These are phyloP conservation scores for Trametes cingulata DNA, from an alignment of 768 basidiomycete genomes.

Conservation along the genomic window DNA sequence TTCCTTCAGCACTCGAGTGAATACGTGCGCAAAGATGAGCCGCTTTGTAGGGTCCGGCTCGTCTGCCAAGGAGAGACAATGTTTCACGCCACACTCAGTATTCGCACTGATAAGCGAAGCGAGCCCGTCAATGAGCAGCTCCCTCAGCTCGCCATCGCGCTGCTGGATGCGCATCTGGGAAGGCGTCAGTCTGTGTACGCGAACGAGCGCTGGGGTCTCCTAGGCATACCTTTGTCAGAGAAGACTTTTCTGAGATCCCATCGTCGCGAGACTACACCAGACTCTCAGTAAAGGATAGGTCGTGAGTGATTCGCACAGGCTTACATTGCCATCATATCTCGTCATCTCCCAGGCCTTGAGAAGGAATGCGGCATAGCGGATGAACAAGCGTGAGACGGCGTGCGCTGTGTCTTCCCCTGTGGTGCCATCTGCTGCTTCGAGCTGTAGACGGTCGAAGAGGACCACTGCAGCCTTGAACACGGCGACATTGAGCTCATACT, in stretches of 20 bases:
- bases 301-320: neutral
- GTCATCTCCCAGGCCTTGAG: conserved; percentile 59
- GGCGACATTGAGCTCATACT: conserved; percentile 70
- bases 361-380: conserved; percentile 70
- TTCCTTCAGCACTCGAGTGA: conserved; percentile 76
- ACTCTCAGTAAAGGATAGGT: neutral
- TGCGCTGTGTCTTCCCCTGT: conserved; percentile 67
- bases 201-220: neutral
- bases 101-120: conserved; percentile 83
- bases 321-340: conserved; percentile 43
- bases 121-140: conserved; percentile 77
- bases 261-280: conserved; percentile 26
- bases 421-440: conserved; percentile 57
- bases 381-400: conserved; percentile 76
- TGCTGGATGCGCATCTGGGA: conserved; percentile 25
- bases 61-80: conserved; percentile 79
- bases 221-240: conserved; percentile 26
- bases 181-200: neutral
- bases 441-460: conserved; percentile 71
- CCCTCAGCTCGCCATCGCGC: conserved; percentile 54
- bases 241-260: conserved; percentile 31
- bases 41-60: conserved; percentile 69
- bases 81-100: conserved; percentile 85
- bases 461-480: conserved; percentile 75
- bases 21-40: conserved; percentile 81